A percentile compares a stretch with the other conserved stretches of the same genome.
Conservation (phyloP, 306 rosid species). For the Heteromeles arbutifolia region DNA sequence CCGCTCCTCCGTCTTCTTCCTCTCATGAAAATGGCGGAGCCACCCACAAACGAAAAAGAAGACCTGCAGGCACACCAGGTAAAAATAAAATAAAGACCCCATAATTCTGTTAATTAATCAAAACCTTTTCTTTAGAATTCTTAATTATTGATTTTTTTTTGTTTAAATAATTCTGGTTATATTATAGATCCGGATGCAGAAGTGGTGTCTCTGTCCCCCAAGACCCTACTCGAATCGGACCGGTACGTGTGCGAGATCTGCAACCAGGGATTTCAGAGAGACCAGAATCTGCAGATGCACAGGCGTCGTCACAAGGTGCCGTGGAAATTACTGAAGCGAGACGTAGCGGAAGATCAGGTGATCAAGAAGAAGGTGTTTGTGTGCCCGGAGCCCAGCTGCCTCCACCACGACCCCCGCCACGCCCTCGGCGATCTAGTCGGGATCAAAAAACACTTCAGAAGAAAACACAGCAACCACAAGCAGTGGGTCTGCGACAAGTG, state of each 20-base stretch:
- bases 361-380: constrained; percentile 71
- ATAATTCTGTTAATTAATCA: not conserved
- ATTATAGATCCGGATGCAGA: constrained; percentile 87
- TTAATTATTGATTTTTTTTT: not conserved
- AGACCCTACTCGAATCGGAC: constrained; percentile 78
- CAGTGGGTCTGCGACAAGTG: constrained; percentile 96
- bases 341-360: constrained; percentile 36
- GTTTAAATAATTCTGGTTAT: not conserved
- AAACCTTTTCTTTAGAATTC: not conserved
- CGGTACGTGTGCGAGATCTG: constrained; percentile 98
- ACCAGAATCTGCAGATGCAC: constrained; percentile 99
- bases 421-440: constrained; percentile 97
- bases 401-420: constrained; percentile 86
- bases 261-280: constrained; percentile 91
- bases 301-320: constrained; percentile 87
- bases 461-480: constrained; percentile 83
- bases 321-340: constrained; percentile 76
- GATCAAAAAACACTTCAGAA: constrained; percentile 79
- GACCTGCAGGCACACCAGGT: constrained; percentile 99
- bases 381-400: constrained; percentile 78
- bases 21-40: constrained; percentile 48
- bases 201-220: constrained; percentile 88
- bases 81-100: not conserved
- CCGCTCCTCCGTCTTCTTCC: constrained; percentile 40
- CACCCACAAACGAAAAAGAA: constrained; percentile 68